phyloP scores from a whole-genome alignment of 345 rosid species.

The Eucalyptus curtisii region DNA sequence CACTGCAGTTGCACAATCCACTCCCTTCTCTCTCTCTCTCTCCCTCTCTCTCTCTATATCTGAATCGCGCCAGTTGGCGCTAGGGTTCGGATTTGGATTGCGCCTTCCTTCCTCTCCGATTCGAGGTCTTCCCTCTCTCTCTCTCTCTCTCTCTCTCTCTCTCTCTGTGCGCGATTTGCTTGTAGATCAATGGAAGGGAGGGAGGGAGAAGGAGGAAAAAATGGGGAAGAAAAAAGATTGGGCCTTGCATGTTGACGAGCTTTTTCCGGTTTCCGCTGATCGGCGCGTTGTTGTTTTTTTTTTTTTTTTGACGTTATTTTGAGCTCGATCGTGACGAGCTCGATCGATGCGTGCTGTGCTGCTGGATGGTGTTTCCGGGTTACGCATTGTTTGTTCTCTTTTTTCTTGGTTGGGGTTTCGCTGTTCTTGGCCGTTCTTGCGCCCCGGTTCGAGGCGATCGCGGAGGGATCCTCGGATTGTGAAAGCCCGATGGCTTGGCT shows the following conservation, averaged over 20 bases:
- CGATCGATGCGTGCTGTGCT: background rate
- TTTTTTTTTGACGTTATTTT: background rate
- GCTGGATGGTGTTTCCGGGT: background rate
- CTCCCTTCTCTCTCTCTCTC: background rate
- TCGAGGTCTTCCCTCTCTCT: background rate
- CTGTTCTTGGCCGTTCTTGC: background rate
- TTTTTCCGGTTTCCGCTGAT: background rate
- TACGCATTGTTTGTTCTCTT: background rate
- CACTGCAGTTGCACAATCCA: background rate
- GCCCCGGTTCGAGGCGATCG: background rate
- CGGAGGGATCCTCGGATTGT: background rate
- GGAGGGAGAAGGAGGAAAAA: background rate
- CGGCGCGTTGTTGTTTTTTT: background rate
- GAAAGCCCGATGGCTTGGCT: background rate
- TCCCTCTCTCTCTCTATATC: background rate
- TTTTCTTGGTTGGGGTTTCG: background rate
- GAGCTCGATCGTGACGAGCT: background rate
- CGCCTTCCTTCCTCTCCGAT: background rate
- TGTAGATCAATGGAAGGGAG: background rate
- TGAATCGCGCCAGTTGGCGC: background rate
- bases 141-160: background rate
- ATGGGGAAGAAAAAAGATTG: too few species aligned
- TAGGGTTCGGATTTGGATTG: background rate
- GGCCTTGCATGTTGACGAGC: background rate
- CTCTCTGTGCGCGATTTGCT: background rate